Percentiles rank a stretch among this genome's conserved stretches.
phyloP scores from a whole-genome alignment of 2,329 filamentous ascomycete genomes.

The Didymella sp. region DNA sequence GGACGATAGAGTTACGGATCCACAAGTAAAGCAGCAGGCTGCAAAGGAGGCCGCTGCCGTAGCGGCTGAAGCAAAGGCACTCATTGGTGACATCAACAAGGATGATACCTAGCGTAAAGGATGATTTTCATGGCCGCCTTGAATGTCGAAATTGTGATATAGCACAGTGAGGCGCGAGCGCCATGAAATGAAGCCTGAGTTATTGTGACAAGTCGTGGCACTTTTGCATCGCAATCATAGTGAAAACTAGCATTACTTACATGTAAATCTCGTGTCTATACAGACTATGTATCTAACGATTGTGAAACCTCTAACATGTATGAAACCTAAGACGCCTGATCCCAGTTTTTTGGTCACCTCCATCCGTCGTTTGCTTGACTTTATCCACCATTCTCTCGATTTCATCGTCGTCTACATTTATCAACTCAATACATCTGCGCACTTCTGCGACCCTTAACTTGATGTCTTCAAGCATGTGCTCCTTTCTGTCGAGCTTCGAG shows the following conservation, averaged over 20 bases:
- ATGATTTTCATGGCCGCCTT: too few relatives aligned
- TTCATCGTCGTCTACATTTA: slow-evolving; percentile 1
- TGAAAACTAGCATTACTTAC: too few relatives aligned
- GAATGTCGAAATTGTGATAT: too few relatives aligned
- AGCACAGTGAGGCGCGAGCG: too few relatives aligned
- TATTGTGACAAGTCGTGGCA: too few relatives aligned
- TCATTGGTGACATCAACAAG: not conserved
- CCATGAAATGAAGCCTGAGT: too few relatives aligned
- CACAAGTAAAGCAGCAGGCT: not conserved
- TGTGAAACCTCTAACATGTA: not conserved
- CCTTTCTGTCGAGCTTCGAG: not conserved
- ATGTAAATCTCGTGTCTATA: too few relatives aligned
- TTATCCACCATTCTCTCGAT: not conserved
- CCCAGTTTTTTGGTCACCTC: not conserved
- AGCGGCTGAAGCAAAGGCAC: not conserved
- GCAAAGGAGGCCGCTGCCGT: not conserved
- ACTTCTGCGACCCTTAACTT: not conserved
- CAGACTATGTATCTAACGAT: not conserved
- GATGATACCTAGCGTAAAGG: not conserved
- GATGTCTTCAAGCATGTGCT: not conserved
- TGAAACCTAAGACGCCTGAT: not conserved
- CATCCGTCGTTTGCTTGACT: not conserved
- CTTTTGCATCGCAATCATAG: too few relatives aligned
- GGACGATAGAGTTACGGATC: not conserved
- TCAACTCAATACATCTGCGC: not conserved